Base-by-base conservation (phyloP, 108 stramenopile genomes). In the Pinguiococcus pyrenoidosus region DNA sequence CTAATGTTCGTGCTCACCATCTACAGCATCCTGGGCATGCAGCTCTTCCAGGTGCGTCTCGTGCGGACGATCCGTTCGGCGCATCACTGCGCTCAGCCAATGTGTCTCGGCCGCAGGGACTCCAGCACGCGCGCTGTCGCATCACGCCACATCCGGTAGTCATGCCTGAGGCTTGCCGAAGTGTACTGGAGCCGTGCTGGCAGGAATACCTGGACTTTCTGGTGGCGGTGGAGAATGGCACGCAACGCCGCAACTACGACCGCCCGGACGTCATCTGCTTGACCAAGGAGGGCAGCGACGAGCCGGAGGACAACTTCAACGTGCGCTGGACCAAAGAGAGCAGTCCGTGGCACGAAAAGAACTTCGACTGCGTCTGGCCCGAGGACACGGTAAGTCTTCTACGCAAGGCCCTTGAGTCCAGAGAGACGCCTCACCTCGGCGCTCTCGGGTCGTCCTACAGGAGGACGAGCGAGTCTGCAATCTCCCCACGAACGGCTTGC, bases 11-110 rank as follows among this genome's bases (percentile, higher is more conserved):
- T 77, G 12, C 64, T 83, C 33, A 41, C 73, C 2, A 55, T 78
- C 25, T 83, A 81, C 37, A 71, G 79, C 23, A 70, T 83, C 33
- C 44, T 79, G 34, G 82, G 82, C 13, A 21, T 77, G 2, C 64
- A 72, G 51, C 61, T 79, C 37, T 63, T 83, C 63, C 49, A 3
- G 59, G 30, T 32, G 30, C 30, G 30, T 32, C 8, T 32, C 30
- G 30, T 32, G n/a, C n/a, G n/a, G n/a, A n/a, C n/a, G n/a, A n/a
- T n/a, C n/a, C n/a, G n/a, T n/a, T n/a, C n/a, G n/a, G n/a, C n/a
- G n/a, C n/a, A n/a, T n/a, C n/a, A n/a, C n/a, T n/a, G n/a, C n/a
- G n/a, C n/a, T n/a, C n/a, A n/a, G n/a, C n/a, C n/a, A n/a, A n/a
- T 32, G 30, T 32, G 30, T 32, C 6, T 32, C 6, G 6, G 30